Base-by-base conservation (phyloP, 768 basidiomycete genomes). In the Tylopilus balloui region DNA sequence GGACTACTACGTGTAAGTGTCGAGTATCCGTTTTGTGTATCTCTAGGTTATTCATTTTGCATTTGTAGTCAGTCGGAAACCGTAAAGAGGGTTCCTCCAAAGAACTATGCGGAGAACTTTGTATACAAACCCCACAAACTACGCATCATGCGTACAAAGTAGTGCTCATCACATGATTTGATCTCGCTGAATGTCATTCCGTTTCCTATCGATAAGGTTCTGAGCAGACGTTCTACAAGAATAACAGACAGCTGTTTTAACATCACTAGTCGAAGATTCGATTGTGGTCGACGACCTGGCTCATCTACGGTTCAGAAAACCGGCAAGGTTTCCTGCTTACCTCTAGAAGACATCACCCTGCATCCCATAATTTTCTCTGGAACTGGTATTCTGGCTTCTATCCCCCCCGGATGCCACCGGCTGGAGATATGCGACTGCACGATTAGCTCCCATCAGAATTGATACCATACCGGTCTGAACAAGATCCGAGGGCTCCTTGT, bases 101-200 rank as follows among this genome's bases (percentile, higher is more conserved):
- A 97, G 83, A 78, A 91, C 64, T 93, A 93, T 59, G 70, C 91
- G 35, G 93, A 93, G 77, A 98, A 92, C 74, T 97, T 78, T 67
- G 73, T 89, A 14, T 94, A 97, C 73, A 83, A 75, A 48, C 79
- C 90, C 3, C 73, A 80, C 60, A 87, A 79, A 59, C 76, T 97
- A 48, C 80, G 93, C 52, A 87, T 94, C 59, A 72, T 79, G 68
- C 85, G 87, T 66, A 97, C 94, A 43, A 97, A 97, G 78, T 97
- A 92, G 78, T 78, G 45, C 31, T 43, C n/a, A 11, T 25, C 36
- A 17, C 50, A 43, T 35, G 0, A 32, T 50, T 54, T 57, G 55
- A 53, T 24, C 3, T 12, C 4, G 3, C 17, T 38, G 17, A 51
- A 55, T 54, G 24, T 21, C 43, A 31, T 4, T 4, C 38, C 12